Evolutionary conservation across 2,329 filamentous ascomycete genomes (phyloP), one percentile per base, ranked within the genome.

Genomic region (Nigrograna mackinnonii): DNA sequence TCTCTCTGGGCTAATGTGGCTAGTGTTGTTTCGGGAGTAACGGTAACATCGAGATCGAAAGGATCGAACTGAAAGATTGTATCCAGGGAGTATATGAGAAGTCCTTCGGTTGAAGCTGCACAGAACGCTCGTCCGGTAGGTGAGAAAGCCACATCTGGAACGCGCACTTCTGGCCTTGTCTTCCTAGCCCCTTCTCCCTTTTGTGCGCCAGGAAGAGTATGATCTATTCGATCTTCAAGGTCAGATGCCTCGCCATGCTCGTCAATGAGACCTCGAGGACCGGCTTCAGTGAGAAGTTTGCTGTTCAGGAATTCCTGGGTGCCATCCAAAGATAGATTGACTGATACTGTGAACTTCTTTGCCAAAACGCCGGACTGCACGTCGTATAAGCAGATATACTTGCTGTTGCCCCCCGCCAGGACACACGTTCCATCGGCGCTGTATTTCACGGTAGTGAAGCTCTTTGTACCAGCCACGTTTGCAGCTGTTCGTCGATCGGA

Each of bases 371-470:
- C 91, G 1, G 92, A 95, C 44, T 85, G 84, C 22, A 95, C 89
- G n/a, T 95, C 92, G 71, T 99, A 99, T 44, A 99, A 71, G 65
- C 94, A 97, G 39, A 99, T 96, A 68, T 95, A 96, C 73, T 99
- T 99, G 84, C 91, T 96, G 76, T 94, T 96, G 22, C 94, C 94
- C 35, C 84, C 91, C 1, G 92, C 94, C 30, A 99, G 76, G 9
- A 99, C 77, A 58, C 94, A 96, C 49, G 84, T 88, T 11, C 94
- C 94, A 63, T 99, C 94, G 1, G 89, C 87, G 65, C 91, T 96
- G 72, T 97, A 99, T 40, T 82, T 83, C 52, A 99, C 88, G 5
- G 87, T 87, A 59, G 82, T 86, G 73, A 96, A 99, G 52, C 84
- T 87, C 67, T 99, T 99, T 31, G 89, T 96, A 26, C 90, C 90